Percentiles rank a stretch among this genome's conserved stretches.
phyloP scores from a whole-genome alignment of 1,284 basidiomycete species.

The Ustilago loliicola region DNA sequence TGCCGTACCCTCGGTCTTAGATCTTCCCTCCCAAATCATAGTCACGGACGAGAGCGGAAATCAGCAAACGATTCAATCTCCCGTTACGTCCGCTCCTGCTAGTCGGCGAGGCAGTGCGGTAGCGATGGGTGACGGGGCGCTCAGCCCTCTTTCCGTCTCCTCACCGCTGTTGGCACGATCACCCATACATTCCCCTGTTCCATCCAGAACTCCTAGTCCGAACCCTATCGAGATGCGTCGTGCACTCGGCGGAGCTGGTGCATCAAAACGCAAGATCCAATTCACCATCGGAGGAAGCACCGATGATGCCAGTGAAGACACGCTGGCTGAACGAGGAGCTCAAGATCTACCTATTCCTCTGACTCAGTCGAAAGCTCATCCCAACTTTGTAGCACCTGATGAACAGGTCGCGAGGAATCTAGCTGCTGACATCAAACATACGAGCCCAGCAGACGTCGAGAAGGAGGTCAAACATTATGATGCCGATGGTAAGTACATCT shows the following conservation, averaged over 20 bases:
- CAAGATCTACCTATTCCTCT: constrained; percentile 38
- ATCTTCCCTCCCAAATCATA: constrained; percentile 50
- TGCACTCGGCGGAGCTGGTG: not conserved
- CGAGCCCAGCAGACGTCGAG: constrained; percentile 13
- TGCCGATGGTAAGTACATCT: constrained; percentile 75
- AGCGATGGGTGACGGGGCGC: not conserved
- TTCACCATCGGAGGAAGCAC: constrained; percentile 39
- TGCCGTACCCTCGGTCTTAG: constrained; percentile 49
- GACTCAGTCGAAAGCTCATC: constrained; percentile 37
- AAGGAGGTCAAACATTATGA: constrained; percentile 80
- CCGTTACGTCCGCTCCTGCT: constrained; percentile 12
- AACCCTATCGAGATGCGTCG: constrained; percentile 31
- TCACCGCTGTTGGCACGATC: constrained; percentile 11
- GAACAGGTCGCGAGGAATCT: constrained; percentile 28
- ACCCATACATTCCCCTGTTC: constrained; percentile 34
- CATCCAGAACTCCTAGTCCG: constrained; percentile 39
- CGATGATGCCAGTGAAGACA: constrained; percentile 6
- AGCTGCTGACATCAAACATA: constrained; percentile 26
- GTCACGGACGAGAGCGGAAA: constrained; percentile 45
- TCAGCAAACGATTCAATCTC: constrained; percentile 35
- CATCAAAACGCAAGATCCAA: constrained; percentile 28
- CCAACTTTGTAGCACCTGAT: constrained; percentile 36
- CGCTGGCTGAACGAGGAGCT: not conserved
- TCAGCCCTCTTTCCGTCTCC: constrained; percentile 9
- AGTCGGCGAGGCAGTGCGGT: constrained; percentile 16